Evolutionary conservation across 2,329 filamentous ascomycete genomes (phyloP).

Genomic region (Aschersonia sp.): DNA sequence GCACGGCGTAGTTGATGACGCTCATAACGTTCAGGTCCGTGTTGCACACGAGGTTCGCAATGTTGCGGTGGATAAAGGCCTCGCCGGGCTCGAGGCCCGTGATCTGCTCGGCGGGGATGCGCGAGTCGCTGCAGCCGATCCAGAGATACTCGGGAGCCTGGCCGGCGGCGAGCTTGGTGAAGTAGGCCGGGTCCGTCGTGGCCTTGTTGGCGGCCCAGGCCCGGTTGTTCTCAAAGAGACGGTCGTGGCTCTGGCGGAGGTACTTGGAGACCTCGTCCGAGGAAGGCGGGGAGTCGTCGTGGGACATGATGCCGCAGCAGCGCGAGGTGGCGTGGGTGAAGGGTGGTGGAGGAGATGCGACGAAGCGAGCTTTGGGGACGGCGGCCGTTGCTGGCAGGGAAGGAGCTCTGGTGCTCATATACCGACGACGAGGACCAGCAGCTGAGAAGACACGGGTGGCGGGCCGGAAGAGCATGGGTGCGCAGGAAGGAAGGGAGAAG

Average conservation of each 20-base stretch:
- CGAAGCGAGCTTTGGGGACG: background rate
- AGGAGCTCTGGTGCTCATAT: background rate
- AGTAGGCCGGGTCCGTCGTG: constrained; percentile 47
- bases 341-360: background rate
- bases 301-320: background rate
- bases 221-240: constrained; percentile 54
- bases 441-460: background rate
- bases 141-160: constrained; percentile 63
- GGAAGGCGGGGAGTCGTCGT: constrained; percentile 3
- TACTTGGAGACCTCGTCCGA: constrained; percentile 20
- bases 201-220: constrained; percentile 48
- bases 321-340: background rate
- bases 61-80: constrained; percentile 89
- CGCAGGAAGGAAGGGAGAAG: background rate
- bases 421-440: background rate
- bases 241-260: constrained; percentile 48
- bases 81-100: constrained; percentile 75
- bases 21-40: constrained; percentile 67
- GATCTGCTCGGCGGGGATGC: constrained; percentile 82
- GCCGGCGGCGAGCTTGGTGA: constrained; percentile 46
- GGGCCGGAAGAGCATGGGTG: background rate
- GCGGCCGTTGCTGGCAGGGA: background rate
- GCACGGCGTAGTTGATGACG: constrained; percentile 79
- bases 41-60: constrained; percentile 74
- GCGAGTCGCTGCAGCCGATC: constrained; percentile 85